Evolutionary conservation across 148 eudicot genomes (phyloP).

Genomic region (Silene latifolia): DNA sequence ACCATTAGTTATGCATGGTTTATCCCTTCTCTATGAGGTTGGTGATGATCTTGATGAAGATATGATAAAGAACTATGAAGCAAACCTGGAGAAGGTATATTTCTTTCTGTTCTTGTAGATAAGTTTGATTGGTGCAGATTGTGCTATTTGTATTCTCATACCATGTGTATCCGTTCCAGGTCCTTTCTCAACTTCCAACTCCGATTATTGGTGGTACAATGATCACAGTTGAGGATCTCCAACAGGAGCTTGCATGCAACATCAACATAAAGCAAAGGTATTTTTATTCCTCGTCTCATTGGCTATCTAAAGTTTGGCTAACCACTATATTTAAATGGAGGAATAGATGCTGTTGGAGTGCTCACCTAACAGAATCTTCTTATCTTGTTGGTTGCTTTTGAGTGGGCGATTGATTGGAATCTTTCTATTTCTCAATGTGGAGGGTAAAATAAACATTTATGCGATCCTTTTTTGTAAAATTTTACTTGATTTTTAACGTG

Average conservation of each 20-base stretch:
- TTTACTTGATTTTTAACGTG: background rate
- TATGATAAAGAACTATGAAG: constrained; percentile 67
- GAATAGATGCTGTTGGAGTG: no score
- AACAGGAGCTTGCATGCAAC: constrained; percentile 67
- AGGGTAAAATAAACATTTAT: no score
- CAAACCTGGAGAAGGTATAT: constrained; percentile 87
- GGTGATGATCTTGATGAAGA: constrained; percentile 96
- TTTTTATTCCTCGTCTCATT: constrained; percentile 8
- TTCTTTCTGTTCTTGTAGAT: constrained; percentile 6
- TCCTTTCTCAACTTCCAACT: constrained; percentile 79
- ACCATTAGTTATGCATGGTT: constrained; percentile 72
- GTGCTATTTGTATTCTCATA: background rate
- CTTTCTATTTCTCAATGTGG: no score
- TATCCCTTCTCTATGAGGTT: constrained; percentile 80
- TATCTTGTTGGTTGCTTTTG: background rate
- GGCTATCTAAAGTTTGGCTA: background rate
- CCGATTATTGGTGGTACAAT: constrained; percentile 70
- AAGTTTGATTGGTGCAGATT: background rate
- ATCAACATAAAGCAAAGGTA: constrained; percentile 90
- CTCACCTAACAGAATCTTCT: background rate
- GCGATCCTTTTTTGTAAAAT: background rate
- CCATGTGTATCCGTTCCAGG: constrained; percentile 37
- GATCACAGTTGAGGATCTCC: constrained; percentile 81
- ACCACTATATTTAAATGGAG: no score
- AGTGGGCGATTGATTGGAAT: background rate